A percentile compares a stretch with the other conserved stretches of the same genome.
Evolutionary conservation across 129 eudicot genomes (phyloP).

Genomic region (Dittrichia graveolens): DNA sequence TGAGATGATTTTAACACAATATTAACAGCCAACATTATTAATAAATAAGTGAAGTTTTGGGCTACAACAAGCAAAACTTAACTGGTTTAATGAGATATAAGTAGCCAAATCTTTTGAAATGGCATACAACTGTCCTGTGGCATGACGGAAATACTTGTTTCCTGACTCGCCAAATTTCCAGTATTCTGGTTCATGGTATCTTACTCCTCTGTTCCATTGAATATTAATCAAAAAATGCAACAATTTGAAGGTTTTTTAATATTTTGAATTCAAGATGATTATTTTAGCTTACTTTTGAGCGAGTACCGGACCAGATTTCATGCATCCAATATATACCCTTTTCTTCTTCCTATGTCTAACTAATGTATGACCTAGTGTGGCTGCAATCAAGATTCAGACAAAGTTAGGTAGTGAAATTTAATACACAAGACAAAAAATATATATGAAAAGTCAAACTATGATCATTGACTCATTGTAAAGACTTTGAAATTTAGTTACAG

Average conservation of each 20-base stretch:
- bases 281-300: conserved; percentile 73
- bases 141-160: conserved; percentile 94
- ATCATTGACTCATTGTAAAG: neutral
- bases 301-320: conserved; percentile 95
- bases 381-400: conserved; percentile 46
- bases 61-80: conserved; percentile 28
- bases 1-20: conserved; percentile 28
- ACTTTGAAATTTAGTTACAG: neutral
- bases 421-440: neutral
- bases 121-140: conserved; percentile 90
- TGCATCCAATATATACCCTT: conserved; percentile 83
- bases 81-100: conserved; percentile 85
- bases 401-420: conserved; percentile 1
- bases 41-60: neutral
- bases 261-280: conserved; percentile 4
- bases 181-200: conserved; percentile 91
- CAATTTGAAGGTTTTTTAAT: neutral
- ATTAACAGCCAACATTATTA: conserved; percentile 11
- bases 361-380: conserved; percentile 80
- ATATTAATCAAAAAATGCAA: conserved; percentile 9
- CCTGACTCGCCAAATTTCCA: conserved; percentile 97
- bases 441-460: conserved; percentile 5
- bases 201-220: conserved; percentile 69
- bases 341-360: conserved; percentile 75
- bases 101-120: conserved; percentile 89